Percentiles rank a stretch among this genome's conserved stretches.
These are phyloP conservation scores for Acer yangbiense DNA, from an alignment of 345 rosid genomes.

Conservation along the genomic window DNA sequence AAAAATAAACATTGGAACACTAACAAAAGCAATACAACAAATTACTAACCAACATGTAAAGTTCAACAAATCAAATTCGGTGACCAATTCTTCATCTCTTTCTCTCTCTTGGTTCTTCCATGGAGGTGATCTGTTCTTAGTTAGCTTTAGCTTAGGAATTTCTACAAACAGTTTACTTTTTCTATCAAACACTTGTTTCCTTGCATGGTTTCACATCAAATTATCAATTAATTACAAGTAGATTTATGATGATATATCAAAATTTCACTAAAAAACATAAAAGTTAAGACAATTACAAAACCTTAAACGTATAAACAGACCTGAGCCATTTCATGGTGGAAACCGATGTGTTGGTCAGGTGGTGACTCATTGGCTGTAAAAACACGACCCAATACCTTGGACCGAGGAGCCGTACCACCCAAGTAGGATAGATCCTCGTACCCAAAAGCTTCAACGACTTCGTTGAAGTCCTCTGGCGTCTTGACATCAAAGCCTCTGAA, in stretches of 20 bases:
- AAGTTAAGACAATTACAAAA: no score
- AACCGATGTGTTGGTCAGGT: slow-evolving; percentile 83
- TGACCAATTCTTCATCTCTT: not conserved
- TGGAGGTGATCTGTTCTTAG: no score
- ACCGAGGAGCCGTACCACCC: slow-evolving; percentile 88
- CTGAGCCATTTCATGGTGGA: slow-evolving; percentile 98
- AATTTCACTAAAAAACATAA: no score
- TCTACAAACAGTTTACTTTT: no score
- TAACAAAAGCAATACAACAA: not conserved
- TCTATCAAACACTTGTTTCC: no score
- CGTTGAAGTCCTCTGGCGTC: slow-evolving; percentile 78
- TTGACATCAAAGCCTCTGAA: slow-evolving; percentile 64
- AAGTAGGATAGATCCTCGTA: slow-evolving; percentile 89
- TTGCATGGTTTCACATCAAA: no score
- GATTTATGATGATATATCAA: no score
- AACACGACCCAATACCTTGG: slow-evolving; percentile 81
- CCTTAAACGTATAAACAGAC: slow-evolving; percentile 20
- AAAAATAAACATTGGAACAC: not conserved
- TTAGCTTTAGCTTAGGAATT: no score
- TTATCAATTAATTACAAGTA: no score
- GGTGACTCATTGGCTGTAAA: slow-evolving; percentile 96
- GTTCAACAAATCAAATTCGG: no score
- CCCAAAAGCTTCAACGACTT: slow-evolving; percentile 79
- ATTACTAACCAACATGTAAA: no score
- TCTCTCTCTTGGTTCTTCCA: no score